These are phyloP conservation scores for Chaetomium olivaceum DNA, from an alignment of 2,329 filamentous ascomycete genomes.

Conservation along the genomic window DNA sequence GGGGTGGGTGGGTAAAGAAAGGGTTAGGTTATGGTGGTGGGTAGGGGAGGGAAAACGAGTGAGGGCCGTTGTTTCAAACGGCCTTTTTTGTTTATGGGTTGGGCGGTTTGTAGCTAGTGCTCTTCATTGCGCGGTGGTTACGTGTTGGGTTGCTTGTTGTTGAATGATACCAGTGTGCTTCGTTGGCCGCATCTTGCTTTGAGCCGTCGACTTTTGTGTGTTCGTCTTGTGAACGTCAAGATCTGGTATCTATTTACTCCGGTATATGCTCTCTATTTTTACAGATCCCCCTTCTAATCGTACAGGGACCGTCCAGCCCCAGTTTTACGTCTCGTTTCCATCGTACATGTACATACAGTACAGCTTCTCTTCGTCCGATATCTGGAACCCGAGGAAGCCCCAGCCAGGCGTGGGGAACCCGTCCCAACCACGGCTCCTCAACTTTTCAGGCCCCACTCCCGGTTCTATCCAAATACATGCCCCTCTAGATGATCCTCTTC, in stretches of 20 bases:
- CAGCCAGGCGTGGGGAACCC: neutral
- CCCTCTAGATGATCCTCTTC: conserved; percentile 34
- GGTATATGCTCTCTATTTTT: neutral
- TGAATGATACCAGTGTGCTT: conserved; percentile 13
- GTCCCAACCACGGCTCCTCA: neutral
- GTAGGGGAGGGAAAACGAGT: neutral
- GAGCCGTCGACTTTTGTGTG: neutral
- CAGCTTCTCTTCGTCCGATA: neutral
- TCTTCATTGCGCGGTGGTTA: neutral
- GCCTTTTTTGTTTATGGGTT: neutral
- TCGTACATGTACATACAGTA: neutral
- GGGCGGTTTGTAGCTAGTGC: neutral
- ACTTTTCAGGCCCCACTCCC: neutral
- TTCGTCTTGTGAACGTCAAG: neutral
- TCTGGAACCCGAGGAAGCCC: neutral
- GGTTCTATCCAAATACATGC: neutral
- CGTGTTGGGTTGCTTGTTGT: neutral
- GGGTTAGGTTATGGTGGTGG: neutral
- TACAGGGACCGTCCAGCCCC: neutral
- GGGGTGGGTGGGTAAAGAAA: neutral
- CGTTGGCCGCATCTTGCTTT: neutral
- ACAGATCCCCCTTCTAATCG: neutral
- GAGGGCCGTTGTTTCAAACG: neutral
- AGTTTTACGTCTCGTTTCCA: neutral
- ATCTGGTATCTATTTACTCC: neutral